phyloP scores from a whole-genome alignment of 257 asterid genomes.

The Ligustrum vulgare region DNA sequence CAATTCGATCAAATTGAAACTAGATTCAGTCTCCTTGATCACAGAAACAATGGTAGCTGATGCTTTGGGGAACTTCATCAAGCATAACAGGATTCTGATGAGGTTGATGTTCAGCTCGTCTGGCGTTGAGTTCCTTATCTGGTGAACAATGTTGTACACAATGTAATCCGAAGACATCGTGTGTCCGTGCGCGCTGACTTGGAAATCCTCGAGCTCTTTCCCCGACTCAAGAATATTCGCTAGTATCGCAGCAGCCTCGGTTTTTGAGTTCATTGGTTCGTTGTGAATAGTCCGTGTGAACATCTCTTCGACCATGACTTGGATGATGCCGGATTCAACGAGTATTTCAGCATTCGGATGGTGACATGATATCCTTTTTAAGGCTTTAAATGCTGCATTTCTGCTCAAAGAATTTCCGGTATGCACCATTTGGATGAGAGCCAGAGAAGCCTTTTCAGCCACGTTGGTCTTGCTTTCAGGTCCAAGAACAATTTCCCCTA shows the following conservation, averaged over 20 bases:
- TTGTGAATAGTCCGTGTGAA: conserved; percentile 38
- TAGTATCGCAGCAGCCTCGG: conserved; percentile 64
- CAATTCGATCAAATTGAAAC: conserved; percentile 63
- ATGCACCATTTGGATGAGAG: conserved; percentile 62
- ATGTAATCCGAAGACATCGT: conserved; percentile 70
- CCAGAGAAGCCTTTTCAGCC: conserved; percentile 70
- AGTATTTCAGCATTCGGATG: conserved; percentile 52
- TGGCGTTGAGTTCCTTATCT: conserved; percentile 48
- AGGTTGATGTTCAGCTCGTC: conserved; percentile 64
- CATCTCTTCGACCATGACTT: conserved; percentile 69
- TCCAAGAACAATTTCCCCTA: conserved; percentile 59
- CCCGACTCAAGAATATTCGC: conserved; percentile 76
- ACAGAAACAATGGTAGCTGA: conserved; percentile 59
- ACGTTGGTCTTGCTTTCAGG: conserved; percentile 48
- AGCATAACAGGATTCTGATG: conserved; percentile 48
- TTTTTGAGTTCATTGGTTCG: conserved; percentile 49
- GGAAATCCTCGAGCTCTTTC: conserved; percentile 46
- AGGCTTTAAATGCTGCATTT: conserved; percentile 70
- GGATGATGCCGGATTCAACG: conserved; percentile 57
- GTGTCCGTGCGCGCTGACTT: conserved; percentile 57
- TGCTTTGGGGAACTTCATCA: conserved; percentile 61
- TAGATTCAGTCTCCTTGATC: conserved; percentile 70
- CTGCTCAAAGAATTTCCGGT: conserved; percentile 45
- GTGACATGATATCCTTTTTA: conserved; percentile 56
- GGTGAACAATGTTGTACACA: conserved; percentile 49